phyloP scores from a whole-genome alignment of 108 stramenopile species.

The Seminavis robusta region DNA sequence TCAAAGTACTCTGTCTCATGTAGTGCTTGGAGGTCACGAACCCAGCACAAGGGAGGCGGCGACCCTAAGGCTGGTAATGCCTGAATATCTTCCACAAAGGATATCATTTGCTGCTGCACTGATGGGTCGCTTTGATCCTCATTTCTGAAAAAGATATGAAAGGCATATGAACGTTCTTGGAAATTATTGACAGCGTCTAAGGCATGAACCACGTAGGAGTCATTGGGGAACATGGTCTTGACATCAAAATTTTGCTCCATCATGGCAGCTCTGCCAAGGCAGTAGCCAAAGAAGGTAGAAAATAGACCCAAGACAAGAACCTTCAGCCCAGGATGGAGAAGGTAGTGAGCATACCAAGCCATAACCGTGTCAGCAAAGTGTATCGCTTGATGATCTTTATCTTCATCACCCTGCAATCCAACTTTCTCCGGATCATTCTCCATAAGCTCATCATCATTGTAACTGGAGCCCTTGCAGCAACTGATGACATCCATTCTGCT shows the following conservation, averaged over 20 bases:
- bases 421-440: neutral
- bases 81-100: conserved; percentile 18
- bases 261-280: conserved; percentile 14
- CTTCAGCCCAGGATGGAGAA: conserved; percentile 17
- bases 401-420: neutral
- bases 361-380: conserved; percentile 12
- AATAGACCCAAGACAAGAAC: conserved; percentile 17
- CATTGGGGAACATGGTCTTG: conserved; percentile 15
- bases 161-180: conserved; percentile 4
- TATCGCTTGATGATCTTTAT: conserved; percentile 2
- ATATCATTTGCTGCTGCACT: conserved; percentile 15
- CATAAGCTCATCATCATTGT: neutral
- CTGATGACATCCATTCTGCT: conserved; percentile 17
- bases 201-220: conserved; percentile 1
- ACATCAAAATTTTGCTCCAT: conserved; percentile 11
- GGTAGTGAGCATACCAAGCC: conserved; percentile 11
- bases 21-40: conserved; percentile 14
- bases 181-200: no score
- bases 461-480: conserved; percentile 10
- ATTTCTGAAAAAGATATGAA: conserved; percentile 15
- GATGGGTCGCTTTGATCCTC: conserved; percentile 13
- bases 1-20: neutral
- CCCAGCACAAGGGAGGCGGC: conserved; percentile 17
- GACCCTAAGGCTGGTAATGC: conserved; percentile 6
- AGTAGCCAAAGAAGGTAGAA: conserved; percentile 6